Conservation (phyloP, 2,329 filamentous ascomycete species). For the Epicoccum sorghinum region DNA sequence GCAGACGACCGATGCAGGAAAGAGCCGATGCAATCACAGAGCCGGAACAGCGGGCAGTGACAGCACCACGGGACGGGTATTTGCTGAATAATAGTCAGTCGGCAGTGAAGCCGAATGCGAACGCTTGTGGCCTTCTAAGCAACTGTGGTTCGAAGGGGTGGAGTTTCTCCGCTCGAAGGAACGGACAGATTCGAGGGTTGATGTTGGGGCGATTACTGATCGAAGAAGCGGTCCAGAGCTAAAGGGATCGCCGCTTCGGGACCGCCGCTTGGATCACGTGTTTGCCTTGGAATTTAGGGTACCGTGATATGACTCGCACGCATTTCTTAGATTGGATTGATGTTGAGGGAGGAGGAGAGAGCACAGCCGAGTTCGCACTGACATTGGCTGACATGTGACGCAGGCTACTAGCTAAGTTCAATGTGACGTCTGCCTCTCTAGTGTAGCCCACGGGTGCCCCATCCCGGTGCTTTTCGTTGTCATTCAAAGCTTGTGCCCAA, state of each 20-base stretch:
- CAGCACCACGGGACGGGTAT: neutral
- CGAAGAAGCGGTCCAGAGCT: neutral
- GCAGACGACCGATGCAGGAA: neutral
- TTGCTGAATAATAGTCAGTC: neutral
- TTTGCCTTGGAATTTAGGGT: too few species aligned
- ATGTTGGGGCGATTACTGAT: constrained; percentile 15
- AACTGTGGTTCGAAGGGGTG: neutral
- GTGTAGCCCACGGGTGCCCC: too few species aligned
- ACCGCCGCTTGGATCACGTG: constrained; percentile 2
- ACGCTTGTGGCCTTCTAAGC: too few species aligned
- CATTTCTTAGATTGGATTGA: neutral
- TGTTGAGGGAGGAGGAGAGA: too few species aligned
- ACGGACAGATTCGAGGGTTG: neutral
- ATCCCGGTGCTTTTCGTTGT: too few species aligned
- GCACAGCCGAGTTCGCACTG: too few species aligned
- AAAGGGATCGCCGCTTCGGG: constrained; percentile 8
- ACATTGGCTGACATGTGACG: too few species aligned
- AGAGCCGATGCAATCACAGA: neutral
- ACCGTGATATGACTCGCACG: neutral
- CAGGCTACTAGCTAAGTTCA: too few species aligned
- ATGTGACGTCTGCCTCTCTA: too few species aligned
- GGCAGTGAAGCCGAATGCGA: too few species aligned
- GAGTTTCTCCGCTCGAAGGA: neutral
- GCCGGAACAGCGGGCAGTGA: neutral
- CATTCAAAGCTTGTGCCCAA: too few species aligned